Base-by-base conservation (phyloP, 345 rosid species). In the Bruguiera gymnorhiza region DNA sequence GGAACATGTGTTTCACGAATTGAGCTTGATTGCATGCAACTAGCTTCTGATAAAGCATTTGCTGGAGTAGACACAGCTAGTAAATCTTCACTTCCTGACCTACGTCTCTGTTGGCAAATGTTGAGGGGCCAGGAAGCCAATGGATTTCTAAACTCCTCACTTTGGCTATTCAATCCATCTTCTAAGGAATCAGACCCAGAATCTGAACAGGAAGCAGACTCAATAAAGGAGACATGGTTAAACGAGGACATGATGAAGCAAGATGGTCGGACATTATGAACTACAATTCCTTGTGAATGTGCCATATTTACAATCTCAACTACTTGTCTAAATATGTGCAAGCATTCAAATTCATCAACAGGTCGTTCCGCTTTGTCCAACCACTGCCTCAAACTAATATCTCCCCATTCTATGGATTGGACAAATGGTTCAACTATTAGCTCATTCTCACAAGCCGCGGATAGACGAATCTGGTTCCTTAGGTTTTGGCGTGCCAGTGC, bases 371-470 rank as follows among this genome's bases (percentile, higher is more conserved):
- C 94, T 68, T 84, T 88, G 78, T 95, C 97, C 73, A 95, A 73
- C 99, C 99, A 95, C 59, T 92, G 97, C 73, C 99, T 86, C 85
- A 95, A 80, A 83, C 99, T 95, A 65, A 92, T 78, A 83, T 95
- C 97, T 53, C 82, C 96, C 89, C 97, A 89, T 74, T 88, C 96
- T 74, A 83, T 62, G 56, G 85, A 68, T 61, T 80, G 78, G 53
- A 82, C 76, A 74, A 83, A 89, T 72, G 83, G 95, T 69, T 84
- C 83, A 64, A 69, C 69, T 13, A 79, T 79, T 20, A 77, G 73
- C 66, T 83, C 91, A 75, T 88, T 88, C 61, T 87, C 90, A 56
- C 69, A 85, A 60, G 70, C 80, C 76, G 83, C 84, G 63, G 86
- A 81, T 58, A 73, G 70, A 73, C 84, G 86, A 58, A 73, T 74